These are phyloP conservation scores for Aspergillus hortae DNA, from an alignment of 2,329 filamentous ascomycete genomes.

Conservation along the genomic window DNA sequence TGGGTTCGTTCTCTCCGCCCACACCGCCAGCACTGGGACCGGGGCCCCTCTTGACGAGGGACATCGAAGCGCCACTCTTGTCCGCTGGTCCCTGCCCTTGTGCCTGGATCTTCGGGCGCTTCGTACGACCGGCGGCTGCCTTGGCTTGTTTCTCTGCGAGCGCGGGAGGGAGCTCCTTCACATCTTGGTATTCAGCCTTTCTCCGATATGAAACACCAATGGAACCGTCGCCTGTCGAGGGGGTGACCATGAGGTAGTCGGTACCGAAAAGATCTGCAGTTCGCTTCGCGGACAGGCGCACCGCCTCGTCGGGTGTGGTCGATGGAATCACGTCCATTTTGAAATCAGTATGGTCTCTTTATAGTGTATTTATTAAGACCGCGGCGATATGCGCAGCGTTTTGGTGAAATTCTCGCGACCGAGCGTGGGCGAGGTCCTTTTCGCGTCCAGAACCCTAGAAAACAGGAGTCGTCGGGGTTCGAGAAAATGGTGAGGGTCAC, in stretches of 20 bases:
- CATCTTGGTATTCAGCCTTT: constrained; percentile 68
- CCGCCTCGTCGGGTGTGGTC: constrained; percentile 33
- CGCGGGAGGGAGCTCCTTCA: constrained; percentile 71
- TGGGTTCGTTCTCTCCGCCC: constrained; percentile 47
- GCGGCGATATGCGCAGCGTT: neutral
- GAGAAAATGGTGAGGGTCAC: neutral
- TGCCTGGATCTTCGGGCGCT: constrained; percentile 54
- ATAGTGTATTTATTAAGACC: neutral
- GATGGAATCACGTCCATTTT: constrained; percentile 32
- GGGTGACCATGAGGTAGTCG: constrained; percentile 44
- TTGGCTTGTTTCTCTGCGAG: constrained; percentile 76
- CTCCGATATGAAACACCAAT: constrained; percentile 45
- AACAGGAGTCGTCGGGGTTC: neutral
- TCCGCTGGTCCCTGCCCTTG: constrained; percentile 53
- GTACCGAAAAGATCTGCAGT: constrained; percentile 47
- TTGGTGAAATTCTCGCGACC: neutral
- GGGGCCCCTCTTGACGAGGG: constrained; percentile 47
- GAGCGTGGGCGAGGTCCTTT: neutral
- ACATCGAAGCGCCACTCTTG: constrained; percentile 50
- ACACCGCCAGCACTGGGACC: constrained; percentile 29
- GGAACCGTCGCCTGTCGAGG: constrained; percentile 41
- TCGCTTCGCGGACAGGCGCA: constrained; percentile 42
- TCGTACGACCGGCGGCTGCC: constrained; percentile 60
- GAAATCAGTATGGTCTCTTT: neutral
- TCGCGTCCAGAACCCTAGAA: constrained; percentile 1